phyloP scores from a whole-genome alignment of 73 alveolate genomes.

The Paramecium sexaurelia region DNA sequence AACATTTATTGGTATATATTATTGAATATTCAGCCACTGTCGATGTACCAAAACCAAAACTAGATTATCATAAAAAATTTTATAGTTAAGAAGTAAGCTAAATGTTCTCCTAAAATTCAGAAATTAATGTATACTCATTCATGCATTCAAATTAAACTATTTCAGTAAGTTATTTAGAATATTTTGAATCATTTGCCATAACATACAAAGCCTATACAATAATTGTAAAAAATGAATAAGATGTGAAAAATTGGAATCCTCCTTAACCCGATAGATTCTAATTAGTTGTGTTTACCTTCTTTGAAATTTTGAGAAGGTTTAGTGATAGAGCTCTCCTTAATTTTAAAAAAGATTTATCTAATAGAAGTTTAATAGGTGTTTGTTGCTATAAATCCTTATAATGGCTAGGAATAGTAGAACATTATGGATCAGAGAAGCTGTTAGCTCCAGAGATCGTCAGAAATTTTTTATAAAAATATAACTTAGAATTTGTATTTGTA shows the following conservation, averaged over 20 bases:
- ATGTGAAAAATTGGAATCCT: not conserved
- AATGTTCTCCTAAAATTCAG: not conserved
- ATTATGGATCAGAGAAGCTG: not conserved
- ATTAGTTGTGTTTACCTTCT: not conserved
- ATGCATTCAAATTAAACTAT: not conserved
- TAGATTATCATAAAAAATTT: not conserved
- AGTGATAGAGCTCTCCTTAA: not conserved
- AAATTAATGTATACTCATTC: not conserved
- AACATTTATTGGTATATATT: not conserved
- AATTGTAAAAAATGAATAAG: not conserved
- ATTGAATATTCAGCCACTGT: not conserved
- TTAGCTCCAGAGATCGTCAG: not conserved
- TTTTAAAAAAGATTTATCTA: not conserved
- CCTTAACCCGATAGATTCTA: not conserved
- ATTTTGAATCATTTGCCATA: not conserved
- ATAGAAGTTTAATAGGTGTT: not conserved
- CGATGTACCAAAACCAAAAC: not conserved
- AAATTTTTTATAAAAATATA: not conserved
- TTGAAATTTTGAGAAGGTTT: not conserved
- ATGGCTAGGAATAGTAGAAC: not conserved
- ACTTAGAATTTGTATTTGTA: not conserved
- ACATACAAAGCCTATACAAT: not conserved
- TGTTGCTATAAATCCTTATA: not conserved
- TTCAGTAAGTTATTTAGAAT: not conserved
- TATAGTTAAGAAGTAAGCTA: not conserved